Base-by-base conservation (phyloP, 2,329 filamentous ascomycete species). In the Ceratocystis cubensis region DNA sequence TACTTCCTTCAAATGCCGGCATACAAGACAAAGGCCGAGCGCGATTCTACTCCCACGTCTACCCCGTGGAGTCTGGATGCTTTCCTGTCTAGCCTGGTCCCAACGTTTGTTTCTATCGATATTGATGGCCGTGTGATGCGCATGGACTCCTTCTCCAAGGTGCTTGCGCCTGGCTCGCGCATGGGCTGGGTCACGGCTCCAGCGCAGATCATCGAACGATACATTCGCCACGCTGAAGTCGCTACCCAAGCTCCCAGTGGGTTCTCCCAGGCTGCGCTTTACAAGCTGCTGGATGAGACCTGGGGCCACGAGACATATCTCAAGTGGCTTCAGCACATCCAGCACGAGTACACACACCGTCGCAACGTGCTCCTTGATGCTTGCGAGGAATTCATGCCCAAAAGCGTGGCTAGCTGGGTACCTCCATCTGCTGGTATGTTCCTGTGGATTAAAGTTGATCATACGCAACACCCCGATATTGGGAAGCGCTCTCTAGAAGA, bases 231-330 rank as follows among this genome's bases (percentile, higher is more conserved):
- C 75, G 86, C 87, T 70, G 94, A 99, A 76, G 84, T 88, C 25
- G 88, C 86, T 48, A 91, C 86, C 59, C 94, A 99, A 74, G 91
- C 89, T 20, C 91, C 94, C 0, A 87, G 84, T 66, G 94, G 94
- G 56, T 83, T 96, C 72, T 86, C 88, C 0, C 93, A 97, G 77
- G 79, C 94, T 25, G 80, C 93, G 7, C 78, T 97, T 65, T 92
- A 89, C 78, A 95, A 96, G 77, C 80, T 99, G 25, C 80, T 99
- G 1, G 94, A 99, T 70, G 91, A 96, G 75, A 85, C 87, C 63
- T 99, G 94, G 94, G 94, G 93, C 28, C 94, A 99, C 73, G 81
- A 84, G 53, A 92, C 92, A 1, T 99, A 95, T 73, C 76, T 99
- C 28, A 82, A 87, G 72, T 99, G 94, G 94, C 78, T 99, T 70